phyloP scores from a whole-genome alignment of 1,284 basidiomycete species.

The Leucoagaricus sp. region DNA sequence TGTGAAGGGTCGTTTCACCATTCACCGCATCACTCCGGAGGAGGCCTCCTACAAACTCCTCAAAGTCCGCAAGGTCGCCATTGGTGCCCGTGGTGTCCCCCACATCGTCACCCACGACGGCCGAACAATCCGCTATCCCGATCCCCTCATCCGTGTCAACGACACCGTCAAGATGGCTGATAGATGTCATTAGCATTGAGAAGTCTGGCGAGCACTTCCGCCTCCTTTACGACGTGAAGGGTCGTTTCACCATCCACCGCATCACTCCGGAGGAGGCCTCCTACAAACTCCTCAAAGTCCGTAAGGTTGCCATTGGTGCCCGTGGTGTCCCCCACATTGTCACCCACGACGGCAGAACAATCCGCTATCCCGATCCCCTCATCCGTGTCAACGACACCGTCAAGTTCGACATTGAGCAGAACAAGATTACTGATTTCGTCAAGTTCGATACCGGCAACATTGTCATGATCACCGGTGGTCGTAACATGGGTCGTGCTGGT shows the following conservation, averaged over 20 bases:
- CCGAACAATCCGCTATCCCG: constrained; percentile 99
- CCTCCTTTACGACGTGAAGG: constrained; percentile 98
- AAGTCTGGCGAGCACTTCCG: constrained; percentile 99
- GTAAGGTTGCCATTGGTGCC: constrained; percentile 88
- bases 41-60: constrained; percentile 98
- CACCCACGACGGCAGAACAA: constrained; percentile 99
- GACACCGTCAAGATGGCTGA: constrained; percentile 91
- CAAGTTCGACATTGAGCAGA: constrained; percentile 94
- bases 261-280: constrained; percentile 97
- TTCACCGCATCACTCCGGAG: constrained; percentile 99
- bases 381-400: constrained; percentile 99
- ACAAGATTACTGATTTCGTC: constrained; percentile 94
- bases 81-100: constrained; percentile 94
- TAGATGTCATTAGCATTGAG: constrained; percentile 97
- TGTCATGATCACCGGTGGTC: constrained; percentile 97
- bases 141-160: constrained; percentile 95
- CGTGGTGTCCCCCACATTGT: constrained; percentile 97
- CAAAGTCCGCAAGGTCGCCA: constrained; percentile 92
- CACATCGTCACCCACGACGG: constrained; percentile 99
- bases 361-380: constrained; percentile 97
- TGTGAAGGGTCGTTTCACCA: constrained; percentile 98
- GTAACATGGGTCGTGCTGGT: constrained; percentile 99
- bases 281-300: constrained; percentile 99
- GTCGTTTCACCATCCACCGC: constrained; percentile 99
- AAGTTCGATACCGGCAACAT: constrained; percentile 98